Percentiles rank a stretch among this genome's conserved stretches.
phyloP scores from a whole-genome alignment of 2,329 filamentous ascomycete species.

The Xylaria sp. region DNA sequence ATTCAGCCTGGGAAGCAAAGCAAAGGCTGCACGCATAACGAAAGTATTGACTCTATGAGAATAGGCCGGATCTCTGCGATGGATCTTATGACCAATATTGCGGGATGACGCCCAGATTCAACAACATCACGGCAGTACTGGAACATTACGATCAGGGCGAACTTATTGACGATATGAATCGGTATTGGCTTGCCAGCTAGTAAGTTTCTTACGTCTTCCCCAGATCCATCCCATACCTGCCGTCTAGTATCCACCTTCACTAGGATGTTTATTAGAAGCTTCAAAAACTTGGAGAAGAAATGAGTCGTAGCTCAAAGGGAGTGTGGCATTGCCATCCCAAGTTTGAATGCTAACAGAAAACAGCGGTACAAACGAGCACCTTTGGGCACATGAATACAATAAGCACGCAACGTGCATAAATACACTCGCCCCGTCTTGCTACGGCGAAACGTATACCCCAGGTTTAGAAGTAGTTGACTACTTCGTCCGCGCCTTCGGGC shows the following conservation, averaged over 20 bases:
- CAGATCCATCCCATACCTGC: not conserved
- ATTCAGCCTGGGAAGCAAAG: not conserved
- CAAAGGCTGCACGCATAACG: not conserved
- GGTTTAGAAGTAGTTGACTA: constrained; percentile 60
- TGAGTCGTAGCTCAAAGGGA: not conserved
- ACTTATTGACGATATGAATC: constrained; percentile 55
- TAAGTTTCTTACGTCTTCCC: constrained; percentile 39
- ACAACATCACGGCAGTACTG: constrained; percentile 57
- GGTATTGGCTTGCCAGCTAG: constrained; percentile 57
- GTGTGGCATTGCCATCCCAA: not conserved
- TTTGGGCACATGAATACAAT: constrained; percentile 78
- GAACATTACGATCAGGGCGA: constrained; percentile 54
- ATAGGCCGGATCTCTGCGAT: constrained; percentile 58
- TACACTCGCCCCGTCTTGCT: constrained; percentile 73
- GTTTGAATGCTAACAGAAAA: constrained; percentile 6
- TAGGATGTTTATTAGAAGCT: not conserved
- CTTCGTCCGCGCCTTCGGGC: constrained; percentile 55
- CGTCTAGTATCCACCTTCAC: not conserved
- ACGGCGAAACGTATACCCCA: constrained; percentile 61
- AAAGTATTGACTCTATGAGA: constrained; percentile 15
- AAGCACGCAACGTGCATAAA: constrained; percentile 80
- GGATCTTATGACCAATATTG: constrained; percentile 58
- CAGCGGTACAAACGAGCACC: constrained; percentile 54
- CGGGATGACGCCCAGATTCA: constrained; percentile 55
- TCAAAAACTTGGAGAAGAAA: not conserved